phyloP scores from a whole-genome alignment of 108 stramenopile species.

The Fragilariopsis cylindrus region DNA sequence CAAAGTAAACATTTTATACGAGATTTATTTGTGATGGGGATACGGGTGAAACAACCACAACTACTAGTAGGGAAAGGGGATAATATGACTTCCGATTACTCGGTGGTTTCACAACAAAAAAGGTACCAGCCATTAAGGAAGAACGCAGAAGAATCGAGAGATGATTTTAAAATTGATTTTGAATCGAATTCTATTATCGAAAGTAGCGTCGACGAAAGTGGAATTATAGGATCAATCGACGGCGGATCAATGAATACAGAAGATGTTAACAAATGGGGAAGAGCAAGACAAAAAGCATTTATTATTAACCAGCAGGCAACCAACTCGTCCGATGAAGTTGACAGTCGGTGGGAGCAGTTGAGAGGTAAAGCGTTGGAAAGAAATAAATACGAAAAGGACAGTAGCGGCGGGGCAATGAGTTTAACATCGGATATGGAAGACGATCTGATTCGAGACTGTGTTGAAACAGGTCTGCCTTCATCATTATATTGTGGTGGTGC shows the following conservation, averaged over 20 bases:
- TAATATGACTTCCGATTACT: too few species aligned
- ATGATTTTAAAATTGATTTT: background rate
- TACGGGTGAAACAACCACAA: background rate
- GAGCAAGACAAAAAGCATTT: conserved; percentile 4
- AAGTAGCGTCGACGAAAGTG: background rate
- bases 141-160: background rate
- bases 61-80: background rate
- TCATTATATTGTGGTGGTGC: background rate
- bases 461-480: conserved; percentile 24
- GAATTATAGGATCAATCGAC: background rate
- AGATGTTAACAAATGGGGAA: conserved; percentile 11
- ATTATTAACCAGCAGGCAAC: background rate
- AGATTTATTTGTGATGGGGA: background rate
- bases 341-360: conserved; percentile 1
- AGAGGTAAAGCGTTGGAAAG: conserved; percentile 13
- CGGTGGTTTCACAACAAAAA: too few species aligned
- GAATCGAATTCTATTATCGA: background rate
- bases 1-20: background rate
- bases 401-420: background rate
- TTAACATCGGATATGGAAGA: conserved; percentile 11
- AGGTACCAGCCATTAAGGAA: too few species aligned
- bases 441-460: conserved; percentile 24
- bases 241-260: conserved; percentile 6
- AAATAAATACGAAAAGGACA: background rate
- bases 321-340: conserved; percentile 5